Conservation (phyloP, 192 early-diverging fungal species). For the Umbelopsis isabellina region DNA sequence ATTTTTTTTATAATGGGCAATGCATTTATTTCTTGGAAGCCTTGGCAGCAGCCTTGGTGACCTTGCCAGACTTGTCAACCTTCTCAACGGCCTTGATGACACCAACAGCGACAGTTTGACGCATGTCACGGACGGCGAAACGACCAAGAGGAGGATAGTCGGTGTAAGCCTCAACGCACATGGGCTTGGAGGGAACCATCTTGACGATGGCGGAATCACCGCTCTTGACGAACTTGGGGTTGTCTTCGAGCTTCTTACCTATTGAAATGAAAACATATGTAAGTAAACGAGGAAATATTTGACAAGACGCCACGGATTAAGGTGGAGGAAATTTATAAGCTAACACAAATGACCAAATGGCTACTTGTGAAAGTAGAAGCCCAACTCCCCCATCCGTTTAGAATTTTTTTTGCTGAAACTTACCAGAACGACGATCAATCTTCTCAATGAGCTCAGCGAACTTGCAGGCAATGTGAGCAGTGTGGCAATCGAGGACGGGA, state of each 20-base stretch:
- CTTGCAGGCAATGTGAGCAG: slow-evolving; percentile 97
- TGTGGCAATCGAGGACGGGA: slow-evolving; percentile 94
- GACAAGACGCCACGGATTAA: not conserved
- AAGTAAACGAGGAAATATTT: not conserved
- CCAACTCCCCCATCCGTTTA: too few relatives aligned
- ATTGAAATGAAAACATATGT: not conserved
- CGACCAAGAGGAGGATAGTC: slow-evolving; percentile 95
- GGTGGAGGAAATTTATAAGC: not conserved
- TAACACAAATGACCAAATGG: too few relatives aligned
- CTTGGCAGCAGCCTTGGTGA: slow-evolving; percentile 78
- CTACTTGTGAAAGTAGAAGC: too few relatives aligned
- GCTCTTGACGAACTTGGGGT: slow-evolving; percentile 94
- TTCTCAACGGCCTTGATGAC: slow-evolving; percentile 93
- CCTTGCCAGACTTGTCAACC: slow-evolving; percentile 75
- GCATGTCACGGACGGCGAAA: slow-evolving; percentile 97
- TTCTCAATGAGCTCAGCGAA: slow-evolving; percentile 91
- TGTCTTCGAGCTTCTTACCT: slow-evolving; percentile 79
- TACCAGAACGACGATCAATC: slow-evolving; percentile 93
- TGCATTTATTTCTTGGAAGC: slow-evolving; percentile 76
- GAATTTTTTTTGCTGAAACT: not conserved
- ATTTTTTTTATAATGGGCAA: slow-evolving; percentile 8
- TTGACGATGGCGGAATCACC: slow-evolving; percentile 95
- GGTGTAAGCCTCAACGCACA: slow-evolving; percentile 93
- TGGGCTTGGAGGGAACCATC: slow-evolving; percentile 93
- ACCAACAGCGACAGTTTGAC: slow-evolving; percentile 97